Evolutionary conservation across 805 yeast species (phyloP).

Genomic region (Yamadazyma akitaensis): DNA sequence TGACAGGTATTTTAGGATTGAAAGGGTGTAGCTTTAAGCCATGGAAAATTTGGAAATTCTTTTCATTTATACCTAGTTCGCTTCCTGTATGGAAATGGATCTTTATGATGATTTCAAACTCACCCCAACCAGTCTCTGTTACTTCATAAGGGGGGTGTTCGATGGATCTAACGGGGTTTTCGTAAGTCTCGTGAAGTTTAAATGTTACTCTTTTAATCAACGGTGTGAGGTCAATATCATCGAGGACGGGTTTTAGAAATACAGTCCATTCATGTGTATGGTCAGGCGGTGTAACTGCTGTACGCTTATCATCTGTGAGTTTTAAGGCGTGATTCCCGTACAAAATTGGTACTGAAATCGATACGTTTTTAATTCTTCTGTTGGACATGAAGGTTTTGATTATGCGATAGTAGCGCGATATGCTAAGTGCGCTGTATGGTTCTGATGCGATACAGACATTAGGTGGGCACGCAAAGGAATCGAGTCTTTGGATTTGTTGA

Average conservation of each 20-base stretch:
- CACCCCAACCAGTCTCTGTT: constrained; percentile 99
- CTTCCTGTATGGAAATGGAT: constrained; percentile 84
- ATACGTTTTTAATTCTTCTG: constrained; percentile 28
- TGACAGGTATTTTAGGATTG: constrained; percentile 39
- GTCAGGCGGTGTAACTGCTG: constrained; percentile 59
- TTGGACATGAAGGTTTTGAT: constrained; percentile 8
- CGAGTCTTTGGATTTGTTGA: too few species aligned
- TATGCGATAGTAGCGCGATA: background rate
- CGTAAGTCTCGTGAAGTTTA: constrained; percentile 92
- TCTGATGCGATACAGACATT: background rate
- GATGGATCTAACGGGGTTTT: constrained; percentile 77
- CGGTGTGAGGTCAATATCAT: constrained; percentile 73
- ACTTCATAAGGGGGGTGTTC: constrained; percentile 93
- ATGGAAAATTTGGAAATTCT: constrained; percentile 80
- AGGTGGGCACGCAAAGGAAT: too few species aligned
- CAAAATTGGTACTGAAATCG: constrained; percentile 41
- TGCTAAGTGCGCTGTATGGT: background rate
- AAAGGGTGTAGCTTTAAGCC: constrained; percentile 91
- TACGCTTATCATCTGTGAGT: constrained; percentile 35
- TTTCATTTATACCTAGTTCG: constrained; percentile 61
- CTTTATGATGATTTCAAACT: constrained; percentile 87
- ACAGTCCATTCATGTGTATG: constrained; percentile 97
- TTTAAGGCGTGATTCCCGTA: constrained; percentile 41
- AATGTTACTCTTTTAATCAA: constrained; percentile 87
- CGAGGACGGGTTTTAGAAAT: constrained; percentile 70